phyloP scores from a whole-genome alignment of 2,329 filamentous ascomycete genomes.

The Fusarium duplospermum region DNA sequence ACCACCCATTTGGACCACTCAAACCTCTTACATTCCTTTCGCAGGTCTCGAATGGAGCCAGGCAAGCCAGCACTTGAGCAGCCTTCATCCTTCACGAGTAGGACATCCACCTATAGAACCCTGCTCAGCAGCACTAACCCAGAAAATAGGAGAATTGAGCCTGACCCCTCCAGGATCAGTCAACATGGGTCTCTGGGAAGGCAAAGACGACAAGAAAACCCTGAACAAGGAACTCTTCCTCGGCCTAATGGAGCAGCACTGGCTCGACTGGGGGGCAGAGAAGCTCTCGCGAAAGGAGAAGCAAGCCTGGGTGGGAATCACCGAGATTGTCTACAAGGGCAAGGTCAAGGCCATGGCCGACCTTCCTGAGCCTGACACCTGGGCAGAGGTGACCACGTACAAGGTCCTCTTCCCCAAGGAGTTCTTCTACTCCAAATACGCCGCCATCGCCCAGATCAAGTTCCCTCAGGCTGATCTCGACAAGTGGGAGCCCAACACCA shows the following conservation, averaged over 20 bases:
- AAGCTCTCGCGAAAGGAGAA: background rate
- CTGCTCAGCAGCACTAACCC: background rate
- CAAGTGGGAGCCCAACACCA: conserved; percentile 11
- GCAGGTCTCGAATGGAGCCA: background rate
- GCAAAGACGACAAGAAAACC: background rate
- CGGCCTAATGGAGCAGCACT: background rate
- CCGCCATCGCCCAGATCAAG: conserved; percentile 1
- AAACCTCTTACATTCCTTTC: too few species aligned
- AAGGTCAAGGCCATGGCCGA: background rate
- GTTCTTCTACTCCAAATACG: conserved; percentile 5
- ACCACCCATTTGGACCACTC: background rate
- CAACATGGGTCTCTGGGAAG: background rate
- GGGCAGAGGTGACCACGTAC: background rate
- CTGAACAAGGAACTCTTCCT: background rate
- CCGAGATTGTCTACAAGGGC: background rate
- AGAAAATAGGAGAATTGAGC: background rate
- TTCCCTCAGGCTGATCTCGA: conserved; percentile 2
- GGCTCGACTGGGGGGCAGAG: background rate
- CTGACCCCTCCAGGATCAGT: background rate
- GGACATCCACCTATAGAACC: background rate
- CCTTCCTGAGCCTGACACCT: background rate
- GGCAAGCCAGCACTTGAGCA: accelerated
- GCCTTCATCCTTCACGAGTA: background rate
- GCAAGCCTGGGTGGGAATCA: background rate
- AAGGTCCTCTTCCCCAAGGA: conserved; percentile 9